Conservation (phyloP, 139 green algal species). For the Coelastrella sp. region DNA sequence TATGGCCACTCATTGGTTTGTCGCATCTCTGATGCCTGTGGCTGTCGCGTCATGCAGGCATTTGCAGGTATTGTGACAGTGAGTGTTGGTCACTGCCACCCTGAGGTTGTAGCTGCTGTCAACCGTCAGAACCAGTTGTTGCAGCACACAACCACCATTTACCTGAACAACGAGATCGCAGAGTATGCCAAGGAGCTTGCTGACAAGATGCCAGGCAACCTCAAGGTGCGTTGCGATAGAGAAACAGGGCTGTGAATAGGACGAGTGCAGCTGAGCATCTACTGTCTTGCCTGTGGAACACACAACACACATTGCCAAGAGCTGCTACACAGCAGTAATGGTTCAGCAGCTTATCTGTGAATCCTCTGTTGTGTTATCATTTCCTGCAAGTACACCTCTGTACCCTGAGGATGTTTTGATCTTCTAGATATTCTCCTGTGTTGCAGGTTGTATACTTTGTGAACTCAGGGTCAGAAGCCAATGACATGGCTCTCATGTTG, state of each 20-base stretch:
- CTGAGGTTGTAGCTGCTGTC: constrained; percentile 74
- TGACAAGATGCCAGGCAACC: constrained; percentile 79
- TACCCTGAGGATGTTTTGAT: neutral
- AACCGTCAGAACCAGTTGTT: constrained; percentile 72
- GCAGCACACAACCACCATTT: constrained; percentile 92
- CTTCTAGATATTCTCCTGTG: neutral
- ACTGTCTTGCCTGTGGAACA: too few relatives aligned
- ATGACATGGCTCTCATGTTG: constrained; percentile 90
- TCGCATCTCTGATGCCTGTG: neutral
- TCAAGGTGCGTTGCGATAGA: constrained; percentile 62
- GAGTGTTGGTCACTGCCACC: constrained; percentile 89
- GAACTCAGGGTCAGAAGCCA: constrained; percentile 88
- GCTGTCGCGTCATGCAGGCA: constrained; percentile 61
- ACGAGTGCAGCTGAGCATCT: too few relatives aligned
- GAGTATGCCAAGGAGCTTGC: constrained; percentile 88
- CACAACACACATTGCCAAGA: too few relatives aligned
- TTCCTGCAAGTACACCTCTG: too few relatives aligned
- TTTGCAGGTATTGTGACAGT: constrained; percentile 99
- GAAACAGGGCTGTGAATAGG: neutral
- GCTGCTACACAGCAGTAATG: too few relatives aligned
- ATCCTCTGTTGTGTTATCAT: too few relatives aligned
- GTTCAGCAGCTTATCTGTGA: too few relatives aligned
- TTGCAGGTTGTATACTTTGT: constrained; percentile 84
- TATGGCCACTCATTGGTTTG: too few relatives aligned
- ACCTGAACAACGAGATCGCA: constrained; percentile 85